Base-by-base conservation (phyloP, 345 rosid species). In the Arabidopsis thaliana region DNA sequence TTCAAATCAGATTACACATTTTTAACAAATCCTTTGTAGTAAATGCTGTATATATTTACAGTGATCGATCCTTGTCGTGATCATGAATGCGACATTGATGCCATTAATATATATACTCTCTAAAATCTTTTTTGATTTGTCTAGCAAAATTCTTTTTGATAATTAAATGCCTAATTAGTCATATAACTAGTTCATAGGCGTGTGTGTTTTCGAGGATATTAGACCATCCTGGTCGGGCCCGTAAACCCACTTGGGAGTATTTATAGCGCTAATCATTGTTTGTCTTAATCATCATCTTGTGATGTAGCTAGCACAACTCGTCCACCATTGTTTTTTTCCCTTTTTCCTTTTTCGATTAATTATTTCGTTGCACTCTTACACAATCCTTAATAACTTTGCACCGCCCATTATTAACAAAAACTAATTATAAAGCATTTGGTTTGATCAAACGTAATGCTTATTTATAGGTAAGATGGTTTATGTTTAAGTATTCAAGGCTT, bases 201-300 rank as follows among this genome's bases (percentile, higher is more conserved):
- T 56, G 66, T 76, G 58, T 46, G 34, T 45, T 6, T 36, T 69
- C 13, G 49, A 62, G 71, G 58, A 30, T 33, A 61, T 69, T 46
- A 76, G 75, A 57, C 44, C 71, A 76, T 59, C 80, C 44, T 76
- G 75, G 80, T 76, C 71, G 71, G 80, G 44, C 64, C 80, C 65
- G 48, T 52, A 44, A 69, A 52, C 69, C 75, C 71, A 76, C 80
- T 76, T 34, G 75, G 75, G 75, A 69, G 10, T 53, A 62, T 59
- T 62, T 69, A 22, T 62, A 69, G 65, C 37, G 71, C 70, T 76
- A 55, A 69, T 76, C 71, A 76, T 69, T 69, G 59, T n/a, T 61
- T 51, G 64, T 61, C 69, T 60, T 61, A 52, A 76, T 76, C 71
- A 69, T 76, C 65, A 69, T 62, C 34, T 36, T 62, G 13, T 69